Evolutionary conservation across 129 eudicot species (phyloP), one percentile per base, ranked within the genome.

Genomic region (Pittosporum tobira): DNA sequence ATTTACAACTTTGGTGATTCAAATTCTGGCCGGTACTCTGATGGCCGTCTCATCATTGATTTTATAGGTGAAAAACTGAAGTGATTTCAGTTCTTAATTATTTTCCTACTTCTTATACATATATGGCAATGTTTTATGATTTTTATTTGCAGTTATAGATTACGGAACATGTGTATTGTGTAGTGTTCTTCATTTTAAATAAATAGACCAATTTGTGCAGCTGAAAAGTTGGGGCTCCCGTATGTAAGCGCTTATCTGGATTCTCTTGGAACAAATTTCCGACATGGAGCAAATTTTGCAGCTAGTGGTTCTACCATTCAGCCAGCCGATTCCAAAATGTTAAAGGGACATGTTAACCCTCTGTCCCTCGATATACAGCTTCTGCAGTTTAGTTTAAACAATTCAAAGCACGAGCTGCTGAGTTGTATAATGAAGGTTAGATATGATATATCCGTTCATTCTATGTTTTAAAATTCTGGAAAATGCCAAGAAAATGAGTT

Each of bases 1-100:
- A 62, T 76, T 40, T 81, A 54, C 73, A 76, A 81, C 77, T 81
- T 81, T 48, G 87, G 87, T 10, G 87, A 81, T 46, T 81, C 87
- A 2, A 77, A 77, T 72, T 81, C 87, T 40, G 87, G 80, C 25
- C 71, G 87, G 74, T 58, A 38, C 16, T 76, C 77, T 9, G 87
- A 80, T 66, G 88, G 88, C 14, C 80, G 88, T 38, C 70, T 81
- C 4, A 66, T 81, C 26, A 73, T 81, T 50, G 87, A 81, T 72
- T 76, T 81, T 47, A 50, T 76, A 49, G 87, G 87, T 81, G 63
- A 54, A 44, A 16, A 11, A 24, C 14, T 24, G 0, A 5, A 7
- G 1, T 48, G 46, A 6, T 14, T 11, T 11, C 46, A 12, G 3
- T 40, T 14, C 2, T 40, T 40, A 10, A 37, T 37, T 37, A 34